A percentile compares a stretch with the other conserved stretches of the same genome.
These are phyloP conservation scores for Colletotrichum salicis DNA, from an alignment of 2,329 filamentous ascomycete genomes.

Conservation along the genomic window DNA sequence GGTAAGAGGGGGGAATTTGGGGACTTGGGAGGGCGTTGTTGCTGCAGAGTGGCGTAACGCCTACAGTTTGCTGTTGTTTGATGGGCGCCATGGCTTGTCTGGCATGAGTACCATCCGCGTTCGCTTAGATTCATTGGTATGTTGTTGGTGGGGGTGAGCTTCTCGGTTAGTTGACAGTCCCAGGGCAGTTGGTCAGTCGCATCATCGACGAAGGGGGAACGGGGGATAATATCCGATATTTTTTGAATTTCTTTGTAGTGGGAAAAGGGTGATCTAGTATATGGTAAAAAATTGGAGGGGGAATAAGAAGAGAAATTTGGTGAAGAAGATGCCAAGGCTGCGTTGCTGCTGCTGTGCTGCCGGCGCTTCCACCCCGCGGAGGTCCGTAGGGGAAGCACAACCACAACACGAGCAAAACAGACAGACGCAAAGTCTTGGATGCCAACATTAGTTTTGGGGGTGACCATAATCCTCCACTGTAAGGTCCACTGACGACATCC, in stretches of 20 bases:
- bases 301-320: constrained; percentile 12
- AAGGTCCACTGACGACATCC: not conserved
- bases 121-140: not conserved
- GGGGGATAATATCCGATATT: not conserved
- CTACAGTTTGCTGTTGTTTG: not conserved
- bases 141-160: not conserved
- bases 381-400: not conserved
- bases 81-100: constrained; percentile 7
- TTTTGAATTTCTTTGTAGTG: constrained; percentile 3
- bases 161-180: not conserved
- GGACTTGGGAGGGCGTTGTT: too few relatives aligned
- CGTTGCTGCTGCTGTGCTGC: not conserved
- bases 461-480: not conserved
- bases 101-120: not conserved
- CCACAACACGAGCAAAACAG: not conserved
- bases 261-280: constrained; percentile 20
- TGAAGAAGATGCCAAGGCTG: constrained; percentile 13
- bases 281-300: constrained; percentile 16
- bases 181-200: too few relatives aligned
- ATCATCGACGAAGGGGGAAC: not conserved
- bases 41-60: too few relatives aligned
- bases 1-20: too few relatives aligned
- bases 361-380: not conserved
- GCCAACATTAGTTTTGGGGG: constrained; percentile 9
- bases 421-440: not conserved